Percentiles rank a stretch among this genome's conserved stretches.
phyloP scores from a whole-genome alignment of 2,329 filamentous ascomycete genomes.

The Sporothrix globosa region DNA sequence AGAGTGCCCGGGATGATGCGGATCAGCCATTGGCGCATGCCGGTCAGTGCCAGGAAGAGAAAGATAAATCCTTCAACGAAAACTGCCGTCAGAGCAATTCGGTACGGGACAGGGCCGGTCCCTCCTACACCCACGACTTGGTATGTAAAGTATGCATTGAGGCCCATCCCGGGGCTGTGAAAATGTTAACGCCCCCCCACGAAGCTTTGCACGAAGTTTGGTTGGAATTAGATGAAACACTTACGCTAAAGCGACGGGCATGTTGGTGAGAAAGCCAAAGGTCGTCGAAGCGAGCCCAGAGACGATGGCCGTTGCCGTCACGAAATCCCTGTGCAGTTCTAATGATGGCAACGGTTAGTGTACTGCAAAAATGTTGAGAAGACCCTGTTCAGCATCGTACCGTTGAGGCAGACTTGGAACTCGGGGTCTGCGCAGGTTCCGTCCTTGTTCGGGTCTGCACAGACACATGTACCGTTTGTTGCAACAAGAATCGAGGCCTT shows the following conservation, averaged over 20 bases:
- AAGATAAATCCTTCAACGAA: conserved; percentile 69
- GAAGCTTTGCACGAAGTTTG: background rate
- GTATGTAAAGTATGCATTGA: conserved; percentile 70
- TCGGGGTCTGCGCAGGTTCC: conserved; percentile 41
- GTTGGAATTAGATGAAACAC: conserved; percentile 36
- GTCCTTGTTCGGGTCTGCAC: conserved; percentile 42
- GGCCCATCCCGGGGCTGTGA: conserved; percentile 66
- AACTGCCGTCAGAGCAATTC: conserved; percentile 64
- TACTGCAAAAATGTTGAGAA: background rate
- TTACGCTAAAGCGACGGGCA: conserved; percentile 76
- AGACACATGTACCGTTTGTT: conserved; percentile 76
- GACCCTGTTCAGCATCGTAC: background rate
- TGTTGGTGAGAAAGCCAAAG: conserved; percentile 80
- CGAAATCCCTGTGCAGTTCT: conserved; percentile 73
- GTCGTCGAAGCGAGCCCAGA: conserved; percentile 73
- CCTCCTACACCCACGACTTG: conserved; percentile 67
- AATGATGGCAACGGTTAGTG: background rate
- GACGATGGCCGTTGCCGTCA: conserved; percentile 82
- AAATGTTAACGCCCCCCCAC: background rate
- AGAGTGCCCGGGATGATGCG: conserved; percentile 66
- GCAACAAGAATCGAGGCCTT: conserved; percentile 73
- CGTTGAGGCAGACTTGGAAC: conserved; percentile 28
- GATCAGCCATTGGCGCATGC: conserved; percentile 73
- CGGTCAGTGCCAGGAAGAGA: conserved; percentile 65
- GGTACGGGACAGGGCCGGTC: conserved; percentile 59